Evolutionary conservation across 2,329 filamentous ascomycete genomes (phyloP), one percentile per base, ranked within the genome.

Genomic region (Sporothrix globosa): DNA sequence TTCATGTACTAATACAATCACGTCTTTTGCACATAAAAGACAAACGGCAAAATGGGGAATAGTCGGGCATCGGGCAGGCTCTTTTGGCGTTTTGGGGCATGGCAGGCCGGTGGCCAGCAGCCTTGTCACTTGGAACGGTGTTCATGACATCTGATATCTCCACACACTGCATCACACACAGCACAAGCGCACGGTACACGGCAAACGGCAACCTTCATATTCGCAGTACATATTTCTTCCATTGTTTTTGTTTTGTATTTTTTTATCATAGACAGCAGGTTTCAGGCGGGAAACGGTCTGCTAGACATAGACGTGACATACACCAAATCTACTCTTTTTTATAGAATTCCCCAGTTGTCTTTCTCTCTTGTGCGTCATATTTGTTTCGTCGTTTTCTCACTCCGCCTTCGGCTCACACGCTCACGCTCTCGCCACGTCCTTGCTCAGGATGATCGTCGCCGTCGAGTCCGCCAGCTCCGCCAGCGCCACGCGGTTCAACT

Each of bases 391-490:
- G 17, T 17, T 24, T 13, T 34, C 30, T 44, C 44, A 3, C 13
- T n/a, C 52, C 30, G n/a, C 13, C 27, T 44, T 44, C 21, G 17
- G 48, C 30, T 52, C 30, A 5, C n/a, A 3, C 67, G 10, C 19
- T 48, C 27, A 21, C 30, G 4, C n/a, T 11, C 67, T 60, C n/a
- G 24, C 60, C 46, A 80, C 77, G 14, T 77, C 75, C 46, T 39
- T 66, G 7, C 27, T 46, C 72, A 77, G 72, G n/a, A 90, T 80
- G 7, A 91, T 81, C 0, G 87, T 90, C 0, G 82, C 89, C 78
- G 91, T 90, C 1, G 82, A 85, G 82, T 91, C 89, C 0, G 75
- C 86, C 76, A 91, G 79, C 78, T 91, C 89, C 6, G 82, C 81
- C 74, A 91, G 77, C 2, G 82, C 82, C 72, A 85, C 83, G 77